Base-by-base conservation (phyloP, 345 rosid genomes). In the Tarenaya hassleriana region DNA sequence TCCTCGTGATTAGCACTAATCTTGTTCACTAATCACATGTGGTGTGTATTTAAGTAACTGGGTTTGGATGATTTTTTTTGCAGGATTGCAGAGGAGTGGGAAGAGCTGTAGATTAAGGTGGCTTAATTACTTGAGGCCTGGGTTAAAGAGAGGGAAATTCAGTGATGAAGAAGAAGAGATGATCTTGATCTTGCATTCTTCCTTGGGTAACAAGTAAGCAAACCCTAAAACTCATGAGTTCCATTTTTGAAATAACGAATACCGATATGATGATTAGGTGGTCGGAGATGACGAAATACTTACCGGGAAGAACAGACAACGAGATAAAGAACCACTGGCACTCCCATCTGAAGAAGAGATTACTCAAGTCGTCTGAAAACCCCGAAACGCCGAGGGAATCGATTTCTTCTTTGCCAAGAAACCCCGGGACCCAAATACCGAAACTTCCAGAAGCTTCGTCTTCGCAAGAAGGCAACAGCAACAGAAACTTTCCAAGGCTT, bases 301-400 rank as follows among this genome's bases (percentile, higher is more conserved):
- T 92, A 69, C 90, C 96, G 1, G 98, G 98, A 62, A 82, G 98
- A 77, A 92, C 98, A 4, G 95, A 92, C 50, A 87, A 92, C 27
- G 96, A 92, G 72, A 83, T 92, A 21, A 92, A 92, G 71, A 92
- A 92, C 58, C 69, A 79, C 27, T 88, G 96, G 98, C 98, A 88
- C 69, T 85, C 98, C 0, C 75, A 82, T 63, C 63, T 87, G 31
- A 84, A 88, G 76, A 88, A 88, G 56, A 84, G 72, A 56, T 43
- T 69, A 33, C 55, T 71, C 20, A 79, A 83, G 64, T 44, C 63
- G 52, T 60, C 59, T 21, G 75, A 71, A 71, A 73, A 58, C 40
- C 38, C 19, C 40, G 75, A 68, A 58, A 47, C 61, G 39, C 63
- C 58, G 13, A 27, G 33, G 35, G 54, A 52, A 41, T 61, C 66